A percentile compares a stretch with the other conserved stretches of the same genome.
These are phyloP conservation scores for Tuber magnatum DNA, from an alignment of 495 filamentous ascomycete species.

Conservation along the genomic window DNA sequence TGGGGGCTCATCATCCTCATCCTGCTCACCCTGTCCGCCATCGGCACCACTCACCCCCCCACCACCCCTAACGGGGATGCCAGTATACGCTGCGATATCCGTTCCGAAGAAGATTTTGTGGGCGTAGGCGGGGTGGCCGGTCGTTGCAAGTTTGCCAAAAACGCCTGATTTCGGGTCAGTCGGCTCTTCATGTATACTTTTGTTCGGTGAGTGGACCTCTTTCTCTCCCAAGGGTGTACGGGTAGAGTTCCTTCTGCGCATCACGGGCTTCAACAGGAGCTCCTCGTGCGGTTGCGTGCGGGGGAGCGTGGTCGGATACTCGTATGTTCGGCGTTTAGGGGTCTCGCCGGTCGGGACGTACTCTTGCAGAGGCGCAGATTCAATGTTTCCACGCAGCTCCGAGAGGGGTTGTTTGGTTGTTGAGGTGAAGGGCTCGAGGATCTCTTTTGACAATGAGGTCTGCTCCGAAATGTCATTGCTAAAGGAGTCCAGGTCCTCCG, in stretches of 20 bases:
- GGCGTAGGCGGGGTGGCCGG: slow-evolving; percentile 12
- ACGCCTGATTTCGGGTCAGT: slow-evolving; percentile 3
- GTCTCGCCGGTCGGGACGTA: slow-evolving; percentile 81
- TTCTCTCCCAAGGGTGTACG: slow-evolving; percentile 36
- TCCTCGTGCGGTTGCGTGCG: slow-evolving; percentile 64
- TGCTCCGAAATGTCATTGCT: slow-evolving; percentile 56
- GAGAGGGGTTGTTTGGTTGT: slow-evolving; percentile 61
- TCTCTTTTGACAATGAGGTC: slow-evolving; percentile 49
- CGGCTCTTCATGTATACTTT: slow-evolving; percentile 17
- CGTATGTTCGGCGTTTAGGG: slow-evolving; percentile 67
- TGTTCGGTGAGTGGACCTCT: slow-evolving; percentile 33
- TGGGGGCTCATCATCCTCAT: slow-evolving; percentile 25
- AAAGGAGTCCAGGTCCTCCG: slow-evolving; percentile 55
- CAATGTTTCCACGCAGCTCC: slow-evolving; percentile 59
- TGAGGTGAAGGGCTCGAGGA: slow-evolving; percentile 53
- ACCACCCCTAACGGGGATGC: slow-evolving; percentile 15
- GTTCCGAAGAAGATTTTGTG: slow-evolving; percentile 27
- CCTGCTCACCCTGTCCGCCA: background rate
- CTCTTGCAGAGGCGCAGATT: slow-evolving; percentile 58
- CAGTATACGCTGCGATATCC: slow-evolving; percentile 21
- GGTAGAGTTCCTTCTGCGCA: slow-evolving; percentile 2
- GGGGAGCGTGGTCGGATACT: slow-evolving; percentile 67
- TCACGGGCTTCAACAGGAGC: slow-evolving; percentile 50
- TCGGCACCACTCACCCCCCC: slow-evolving; percentile 1
- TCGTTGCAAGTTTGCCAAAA: slow-evolving; percentile 3